Evolutionary conservation across 441 rosid genomes (phyloP).

Genomic region (Raphanus hybrid): DNA sequence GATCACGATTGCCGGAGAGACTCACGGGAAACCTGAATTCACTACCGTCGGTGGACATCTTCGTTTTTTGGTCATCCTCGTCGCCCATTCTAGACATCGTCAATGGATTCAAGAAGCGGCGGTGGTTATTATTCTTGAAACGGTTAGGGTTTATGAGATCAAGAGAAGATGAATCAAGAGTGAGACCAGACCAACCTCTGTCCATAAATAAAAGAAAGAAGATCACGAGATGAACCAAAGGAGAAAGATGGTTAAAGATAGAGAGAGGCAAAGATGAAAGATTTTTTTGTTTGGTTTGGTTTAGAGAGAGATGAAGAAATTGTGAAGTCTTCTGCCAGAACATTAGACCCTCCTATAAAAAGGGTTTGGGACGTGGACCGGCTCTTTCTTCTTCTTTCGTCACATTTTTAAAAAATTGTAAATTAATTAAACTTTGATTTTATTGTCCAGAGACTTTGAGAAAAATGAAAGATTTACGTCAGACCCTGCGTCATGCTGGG

Average conservation of each 20-base stretch:
- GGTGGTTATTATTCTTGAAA: constrained; percentile 16
- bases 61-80: constrained; percentile 16
- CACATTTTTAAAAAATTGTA: constrained; percentile 11
- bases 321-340: constrained; percentile 72
- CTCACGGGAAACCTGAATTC: constrained; percentile 58
- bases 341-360: constrained; percentile 70
- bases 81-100: constrained; percentile 34
- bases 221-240: constrained; percentile 22
- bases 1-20: constrained; percentile 44
- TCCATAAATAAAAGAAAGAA: constrained; percentile 60
- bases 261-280: background rate
- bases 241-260: constrained; percentile 7
- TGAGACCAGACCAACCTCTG: constrained; percentile 70
- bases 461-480: constrained; percentile 47
- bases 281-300: background rate
- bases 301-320: constrained; percentile 49
- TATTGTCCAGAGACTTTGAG: constrained; percentile 20
- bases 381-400: constrained; percentile 13
- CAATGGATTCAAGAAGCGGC: constrained; percentile 30
- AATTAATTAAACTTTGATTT: constrained; percentile 17
- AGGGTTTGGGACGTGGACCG: constrained; percentile 67
- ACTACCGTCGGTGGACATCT: constrained; percentile 19
- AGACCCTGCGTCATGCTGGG: constrained; percentile 62
- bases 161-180: constrained; percentile 72
- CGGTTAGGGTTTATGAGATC: constrained; percentile 39